Base-by-base conservation (phyloP, 1,284 basidiomycete genomes). In the Moesziomyces antarcticus region DNA sequence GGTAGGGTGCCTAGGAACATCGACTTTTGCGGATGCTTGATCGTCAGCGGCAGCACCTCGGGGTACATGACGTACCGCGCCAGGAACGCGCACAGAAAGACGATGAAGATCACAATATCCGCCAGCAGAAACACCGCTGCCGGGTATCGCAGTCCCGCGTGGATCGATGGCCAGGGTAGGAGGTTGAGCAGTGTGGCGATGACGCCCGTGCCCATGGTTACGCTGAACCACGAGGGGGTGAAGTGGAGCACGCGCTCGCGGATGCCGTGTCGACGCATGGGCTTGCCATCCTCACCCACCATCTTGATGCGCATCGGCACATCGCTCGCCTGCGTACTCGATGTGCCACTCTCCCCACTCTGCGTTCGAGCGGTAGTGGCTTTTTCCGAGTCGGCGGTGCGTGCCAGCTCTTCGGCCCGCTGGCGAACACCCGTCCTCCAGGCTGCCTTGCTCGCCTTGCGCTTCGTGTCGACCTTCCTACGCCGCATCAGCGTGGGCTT, bases 1-100 rank as follows among this genome's bases (percentile, higher is more conserved):
- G 77, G 78, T 3, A 77, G 30, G 10, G 74, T 77, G 13, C 77
- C 77, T 21, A 79, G 43, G 50, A 79, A 78, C 63, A 76, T 66
- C 42, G 66, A 72, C 47, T 77, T 69, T 58, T 77, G 75, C 20
- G 77, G 71, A 55, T 81, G 79, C 57, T 72, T 77, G 66, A 80
- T 62, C 10, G 78, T 81, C 37, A 80, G 66, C 13, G 65, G 65
- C 9, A 81, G 49, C 25, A 81, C 73, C 57, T 79, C 61, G 13
- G 78, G 78, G 35, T 65, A 80, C 64, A 79, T 63, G 20, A 72
- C 40, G 53, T 79, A 81, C 1, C 78, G 49, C 2, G 78, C 63
- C 6, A 74, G 46, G 45, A 79, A 76, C 21, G 64, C 63, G 20
- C 58, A 53, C 3, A 74, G 25, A 50, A 80, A 80, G 18, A 77